These are phyloP conservation scores for Cutaneotrichosporon sp. DNA, from an alignment of 1,284 basidiomycete genomes.

Conservation along the genomic window DNA sequence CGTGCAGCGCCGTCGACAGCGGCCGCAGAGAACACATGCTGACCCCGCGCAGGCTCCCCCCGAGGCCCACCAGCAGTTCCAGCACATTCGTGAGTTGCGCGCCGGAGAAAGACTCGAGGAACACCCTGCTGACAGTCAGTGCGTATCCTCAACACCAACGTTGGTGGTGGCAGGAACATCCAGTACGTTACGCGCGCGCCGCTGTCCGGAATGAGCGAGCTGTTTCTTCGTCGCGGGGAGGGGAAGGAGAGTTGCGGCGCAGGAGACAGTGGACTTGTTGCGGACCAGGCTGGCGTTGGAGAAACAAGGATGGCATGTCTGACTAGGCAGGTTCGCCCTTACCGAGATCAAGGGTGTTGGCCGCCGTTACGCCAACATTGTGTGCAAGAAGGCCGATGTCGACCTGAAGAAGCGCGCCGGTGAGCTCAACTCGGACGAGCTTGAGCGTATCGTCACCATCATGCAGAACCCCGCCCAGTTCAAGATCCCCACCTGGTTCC, in stretches of 20 bases:
- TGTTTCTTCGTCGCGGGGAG: too few species aligned
- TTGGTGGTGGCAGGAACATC: slow-evolving; percentile 63
- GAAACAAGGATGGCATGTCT: slow-evolving; percentile 64
- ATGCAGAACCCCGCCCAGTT: slow-evolving; percentile 99
- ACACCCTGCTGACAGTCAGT: slow-evolving; percentile 53
- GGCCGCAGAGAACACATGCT: background rate
- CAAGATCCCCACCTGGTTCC: slow-evolving; percentile 98
- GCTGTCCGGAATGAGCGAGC: too few species aligned
- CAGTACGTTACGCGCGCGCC: too few species aligned
- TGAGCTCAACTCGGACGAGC: slow-evolving; percentile 92
- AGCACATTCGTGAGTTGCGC: slow-evolving; percentile 42
- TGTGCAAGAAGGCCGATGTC: slow-evolving; percentile 99
- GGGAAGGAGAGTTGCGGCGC: background rate
- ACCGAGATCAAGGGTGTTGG: slow-evolving; percentile 99
- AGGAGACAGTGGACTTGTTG: background rate
- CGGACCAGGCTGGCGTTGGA: too few species aligned
- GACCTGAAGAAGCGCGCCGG: slow-evolving; percentile 96
- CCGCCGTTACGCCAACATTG: slow-evolving; percentile 95
- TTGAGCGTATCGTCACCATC: slow-evolving; percentile 98
- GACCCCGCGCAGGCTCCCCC: slow-evolving; percentile 66
- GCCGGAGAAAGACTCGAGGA: background rate
- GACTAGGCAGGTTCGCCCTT: slow-evolving; percentile 69
- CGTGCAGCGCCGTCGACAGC: background rate
- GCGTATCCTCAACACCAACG: slow-evolving; percentile 99
- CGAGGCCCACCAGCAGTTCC: slow-evolving; percentile 87